A percentile compares a stretch with the other conserved stretches of the same genome.
These are phyloP conservation scores for Exophiala viscosa DNA, from an alignment of 2,329 filamentous ascomycete genomes.

Conservation along the genomic window DNA sequence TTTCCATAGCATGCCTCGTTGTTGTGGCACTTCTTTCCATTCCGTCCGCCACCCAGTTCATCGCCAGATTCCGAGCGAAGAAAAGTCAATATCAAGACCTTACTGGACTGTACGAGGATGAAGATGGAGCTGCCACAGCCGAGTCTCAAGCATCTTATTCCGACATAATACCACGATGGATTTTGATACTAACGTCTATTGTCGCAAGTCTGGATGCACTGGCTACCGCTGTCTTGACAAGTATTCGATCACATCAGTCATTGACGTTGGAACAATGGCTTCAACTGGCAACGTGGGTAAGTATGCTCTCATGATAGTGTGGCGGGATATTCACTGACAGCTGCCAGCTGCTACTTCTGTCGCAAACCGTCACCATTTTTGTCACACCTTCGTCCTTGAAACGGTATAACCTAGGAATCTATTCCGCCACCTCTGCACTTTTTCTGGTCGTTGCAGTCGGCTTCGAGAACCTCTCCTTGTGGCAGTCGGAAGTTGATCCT, in stretches of 20 bases:
- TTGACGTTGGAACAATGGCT: slow-evolving; percentile 59
- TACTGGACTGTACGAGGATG: slow-evolving; percentile 59
- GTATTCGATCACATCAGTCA: slow-evolving; percentile 38
- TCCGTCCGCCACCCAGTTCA: slow-evolving; percentile 14
- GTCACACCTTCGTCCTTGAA: slow-evolving; percentile 19
- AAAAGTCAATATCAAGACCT: slow-evolving; percentile 19
- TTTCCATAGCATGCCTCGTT: slow-evolving; percentile 19
- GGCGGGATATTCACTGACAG: slow-evolving; percentile 5
- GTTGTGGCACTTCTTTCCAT: slow-evolving; percentile 17
- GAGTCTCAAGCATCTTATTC: slow-evolving; percentile 63
- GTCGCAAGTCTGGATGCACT: slow-evolving; percentile 56
- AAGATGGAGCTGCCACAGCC: slow-evolving; percentile 65
- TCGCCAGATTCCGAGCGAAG: slow-evolving; percentile 8
- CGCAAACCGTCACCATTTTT: slow-evolving; percentile 24
- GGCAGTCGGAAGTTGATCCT: slow-evolving; percentile 12
- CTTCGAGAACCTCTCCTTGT: slow-evolving; percentile 26
- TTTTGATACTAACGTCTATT: slow-evolving; percentile 53
- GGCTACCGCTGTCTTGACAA: slow-evolving; percentile 53
- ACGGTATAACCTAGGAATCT: slow-evolving; percentile 25
- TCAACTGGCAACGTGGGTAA: slow-evolving; percentile 60
- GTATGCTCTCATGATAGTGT: slow-evolving; percentile 30
- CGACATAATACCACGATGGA: slow-evolving; percentile 54
- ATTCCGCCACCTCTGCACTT: slow-evolving; percentile 19
- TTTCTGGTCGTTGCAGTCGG: slow-evolving; percentile 22
- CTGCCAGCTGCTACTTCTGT: slow-evolving; percentile 23